phyloP scores from a whole-genome alignment of 2,329 filamentous ascomycete species.

The Pseudomassariella vexata region DNA sequence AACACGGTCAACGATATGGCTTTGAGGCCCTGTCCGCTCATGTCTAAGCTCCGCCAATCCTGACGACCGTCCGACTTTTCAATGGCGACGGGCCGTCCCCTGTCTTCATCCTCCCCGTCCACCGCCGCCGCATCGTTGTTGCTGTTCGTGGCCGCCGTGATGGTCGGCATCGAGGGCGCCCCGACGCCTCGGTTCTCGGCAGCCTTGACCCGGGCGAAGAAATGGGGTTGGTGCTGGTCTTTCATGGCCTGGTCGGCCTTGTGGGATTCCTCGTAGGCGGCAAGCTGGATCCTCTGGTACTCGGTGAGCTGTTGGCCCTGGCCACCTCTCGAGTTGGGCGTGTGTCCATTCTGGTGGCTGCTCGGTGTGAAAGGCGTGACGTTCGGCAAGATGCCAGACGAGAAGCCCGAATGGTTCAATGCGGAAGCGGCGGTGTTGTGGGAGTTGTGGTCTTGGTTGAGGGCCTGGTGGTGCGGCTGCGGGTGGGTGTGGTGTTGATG shows the following conservation, averaged over 20 bases:
- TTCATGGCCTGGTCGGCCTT: conserved; percentile 67
- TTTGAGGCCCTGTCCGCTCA: conserved; percentile 91
- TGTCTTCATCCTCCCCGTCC: conserved; percentile 50
- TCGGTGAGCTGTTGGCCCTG: conserved; percentile 51
- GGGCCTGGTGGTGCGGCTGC: conserved; percentile 52
- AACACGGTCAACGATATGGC: conserved; percentile 77
- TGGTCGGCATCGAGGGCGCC: conserved; percentile 44
- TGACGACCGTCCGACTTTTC: conserved; percentile 64
- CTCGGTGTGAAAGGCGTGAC: conserved; percentile 53
- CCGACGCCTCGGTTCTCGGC: conserved; percentile 63
- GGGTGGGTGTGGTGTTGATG: conserved; percentile 48
- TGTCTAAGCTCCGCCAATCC: conserved; percentile 89
- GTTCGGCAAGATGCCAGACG: conserved; percentile 59
- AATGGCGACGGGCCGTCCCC: conserved; percentile 58
- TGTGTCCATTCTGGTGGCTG: conserved; percentile 53
- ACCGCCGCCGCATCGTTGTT: conserved; percentile 41
- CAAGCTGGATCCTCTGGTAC: conserved; percentile 86
- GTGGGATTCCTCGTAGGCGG: conserved; percentile 71
- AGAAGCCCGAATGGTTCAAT: conserved; percentile 57
- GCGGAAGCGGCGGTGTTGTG: conserved; percentile 48
- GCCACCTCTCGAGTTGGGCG: conserved; percentile 38
- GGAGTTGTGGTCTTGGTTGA: conserved; percentile 53
- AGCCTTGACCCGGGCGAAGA: conserved; percentile 68
- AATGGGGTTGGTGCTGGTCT: conserved; percentile 59
- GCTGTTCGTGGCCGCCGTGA: conserved; percentile 6